Evolutionary conservation across 768 basidiomycete genomes (phyloP).

Genomic region (Dictyophora rubrovolvata): DNA sequence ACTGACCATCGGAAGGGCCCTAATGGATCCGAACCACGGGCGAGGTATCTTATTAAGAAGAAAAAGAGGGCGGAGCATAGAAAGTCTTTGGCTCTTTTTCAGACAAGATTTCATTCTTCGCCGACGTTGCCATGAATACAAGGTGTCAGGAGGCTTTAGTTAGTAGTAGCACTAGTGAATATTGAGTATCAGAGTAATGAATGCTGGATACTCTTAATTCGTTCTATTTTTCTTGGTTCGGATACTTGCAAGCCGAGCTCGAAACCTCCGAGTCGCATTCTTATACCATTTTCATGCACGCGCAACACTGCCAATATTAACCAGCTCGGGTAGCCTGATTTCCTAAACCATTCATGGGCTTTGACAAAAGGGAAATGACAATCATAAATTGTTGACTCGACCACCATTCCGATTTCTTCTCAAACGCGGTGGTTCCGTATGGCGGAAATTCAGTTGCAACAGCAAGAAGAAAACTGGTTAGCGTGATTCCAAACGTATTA

Average conservation of each 20-base stretch:
- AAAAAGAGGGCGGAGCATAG: neutral
- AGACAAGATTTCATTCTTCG: neutral
- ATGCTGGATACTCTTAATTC: too few relatives aligned
- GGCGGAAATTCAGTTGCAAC: neutral
- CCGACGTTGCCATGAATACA: too few relatives aligned
- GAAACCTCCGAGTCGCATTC: neutral
- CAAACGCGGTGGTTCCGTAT: neutral
- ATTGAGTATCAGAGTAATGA: too few relatives aligned
- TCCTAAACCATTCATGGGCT: neutral
- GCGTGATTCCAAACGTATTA: too few relatives aligned
- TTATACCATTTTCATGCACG: neutral
- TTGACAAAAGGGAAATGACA: neutral
- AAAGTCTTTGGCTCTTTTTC: neutral
- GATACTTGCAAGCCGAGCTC: too few relatives aligned
- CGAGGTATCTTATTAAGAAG: neutral
- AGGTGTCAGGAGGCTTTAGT: too few relatives aligned
- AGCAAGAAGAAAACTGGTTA: too few relatives aligned
- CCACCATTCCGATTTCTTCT: neutral
- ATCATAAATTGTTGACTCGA: neutral
- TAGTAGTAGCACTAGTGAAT: too few relatives aligned
- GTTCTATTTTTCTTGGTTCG: too few relatives aligned
- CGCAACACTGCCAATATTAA: neutral
- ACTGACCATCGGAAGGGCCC: neutral
- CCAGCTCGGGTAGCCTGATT: neutral
- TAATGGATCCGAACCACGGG: neutral